Conservation (phyloP, 2,329 filamentous ascomycete species). For the Rutstroemia sydowiana region DNA sequence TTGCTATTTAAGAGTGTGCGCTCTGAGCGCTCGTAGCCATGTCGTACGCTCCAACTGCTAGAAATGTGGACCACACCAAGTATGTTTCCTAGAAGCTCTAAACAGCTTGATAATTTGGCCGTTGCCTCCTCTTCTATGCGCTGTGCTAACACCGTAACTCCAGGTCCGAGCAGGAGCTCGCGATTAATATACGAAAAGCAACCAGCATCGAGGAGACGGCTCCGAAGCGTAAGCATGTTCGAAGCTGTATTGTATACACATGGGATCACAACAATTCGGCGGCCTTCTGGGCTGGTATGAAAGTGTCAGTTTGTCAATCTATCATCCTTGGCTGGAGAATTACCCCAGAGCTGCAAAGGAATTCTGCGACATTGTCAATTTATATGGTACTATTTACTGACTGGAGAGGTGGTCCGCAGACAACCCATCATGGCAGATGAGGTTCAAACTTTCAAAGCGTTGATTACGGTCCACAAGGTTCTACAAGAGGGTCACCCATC, state of each 20-base stretch:
- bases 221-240: constrained; percentile 84
- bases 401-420: constrained; percentile 38
- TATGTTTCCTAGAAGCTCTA: constrained; percentile 18
- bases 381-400: constrained; percentile 11
- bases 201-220: constrained; percentile 62
- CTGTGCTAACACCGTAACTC: constrained; percentile 10
- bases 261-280: constrained; percentile 97
- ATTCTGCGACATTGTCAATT: no score
- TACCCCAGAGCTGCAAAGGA: no score
- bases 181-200: constrained; percentile 64
- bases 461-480: constrained; percentile 96
- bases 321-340: no score
- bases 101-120: neutral
- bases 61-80: constrained; percentile 31
- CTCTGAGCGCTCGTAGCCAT: constrained; percentile 17
- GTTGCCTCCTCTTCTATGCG: neutral
- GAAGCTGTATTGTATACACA: constrained; percentile 95
- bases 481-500: constrained; percentile 92
- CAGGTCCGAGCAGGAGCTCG: constrained; percentile 62
- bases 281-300: constrained; percentile 97
- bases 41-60: constrained; percentile 24
- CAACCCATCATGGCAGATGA: constrained; percentile 98
- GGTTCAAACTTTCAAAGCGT: constrained; percentile 96
- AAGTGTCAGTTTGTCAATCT: constrained; percentile 79
- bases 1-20: no score